phyloP scores from a whole-genome alignment of 2,329 filamentous ascomycete genomes.

The Piedraia hortae region DNA sequence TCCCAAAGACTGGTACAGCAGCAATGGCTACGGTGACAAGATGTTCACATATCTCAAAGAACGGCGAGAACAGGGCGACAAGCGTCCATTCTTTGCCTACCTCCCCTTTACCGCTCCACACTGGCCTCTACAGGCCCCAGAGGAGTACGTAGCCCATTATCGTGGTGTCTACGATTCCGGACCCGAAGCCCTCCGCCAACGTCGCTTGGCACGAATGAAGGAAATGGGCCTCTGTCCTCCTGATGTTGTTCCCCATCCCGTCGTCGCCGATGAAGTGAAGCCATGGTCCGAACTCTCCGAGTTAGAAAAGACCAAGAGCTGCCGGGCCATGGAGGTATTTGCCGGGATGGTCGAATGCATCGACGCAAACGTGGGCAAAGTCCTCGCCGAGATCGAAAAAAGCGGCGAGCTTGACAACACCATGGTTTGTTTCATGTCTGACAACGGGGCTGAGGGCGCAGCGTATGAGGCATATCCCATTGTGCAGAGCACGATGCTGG shows the following conservation, averaged over 20 bases:
- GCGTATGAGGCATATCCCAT: conserved; percentile 31
- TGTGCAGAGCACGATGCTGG: conserved; percentile 25
- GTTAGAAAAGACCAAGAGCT: conserved; percentile 22
- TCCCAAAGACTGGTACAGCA: conserved; percentile 15
- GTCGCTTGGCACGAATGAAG: conserved; percentile 27
- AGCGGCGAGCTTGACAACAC: conserved; percentile 35
- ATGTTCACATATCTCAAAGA: conserved; percentile 15
- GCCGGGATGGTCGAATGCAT: conserved; percentile 31
- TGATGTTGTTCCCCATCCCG: conserved; percentile 24
- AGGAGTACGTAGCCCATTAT: conserved; percentile 28
- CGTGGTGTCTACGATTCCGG: conserved; percentile 32
- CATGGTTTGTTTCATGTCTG: conserved; percentile 33
- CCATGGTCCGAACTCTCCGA: conserved; percentile 21
- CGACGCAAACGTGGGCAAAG: conserved; percentile 30
- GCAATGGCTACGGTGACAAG: conserved; percentile 15
- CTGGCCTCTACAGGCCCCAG: conserved; percentile 33
- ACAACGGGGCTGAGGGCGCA: conserved; percentile 34
- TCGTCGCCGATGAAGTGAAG: conserved; percentile 22
- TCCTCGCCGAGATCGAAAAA: conserved; percentile 27
- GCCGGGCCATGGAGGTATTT: conserved; percentile 31
- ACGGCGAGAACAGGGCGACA: conserved; percentile 12
- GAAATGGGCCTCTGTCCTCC: conserved; percentile 27
- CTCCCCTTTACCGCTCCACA: conserved; percentile 34
- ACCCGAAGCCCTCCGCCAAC: conserved; percentile 26
- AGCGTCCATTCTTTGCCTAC: conserved; percentile 30